Evolutionary conservation across 257 asterid genomes (phyloP), one percentile per base, ranked within the genome.

Genomic region (Paraleonurus japonicus): DNA sequence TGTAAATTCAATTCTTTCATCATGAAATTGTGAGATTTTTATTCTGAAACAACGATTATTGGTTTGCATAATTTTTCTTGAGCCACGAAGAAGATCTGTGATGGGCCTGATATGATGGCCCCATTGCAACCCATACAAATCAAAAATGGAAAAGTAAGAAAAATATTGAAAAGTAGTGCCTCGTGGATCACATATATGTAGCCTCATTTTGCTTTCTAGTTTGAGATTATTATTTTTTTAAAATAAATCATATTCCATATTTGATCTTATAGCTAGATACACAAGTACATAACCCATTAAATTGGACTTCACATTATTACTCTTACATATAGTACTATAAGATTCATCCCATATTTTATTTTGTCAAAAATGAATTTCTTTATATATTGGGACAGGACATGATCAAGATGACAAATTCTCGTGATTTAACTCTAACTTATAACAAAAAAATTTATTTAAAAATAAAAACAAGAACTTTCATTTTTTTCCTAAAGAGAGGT

Each of bases 21-120:
- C 5, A 20, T 37, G 68, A 47, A 12, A 43, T 43, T 43, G 17
- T 13, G 51, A 43, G 17, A 13, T 15, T 43, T 43, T 43, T 13
- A 13, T 43, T 13, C 3, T 3, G 17, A 15, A 43, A 41, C 12
- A 41, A 12, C 5, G 48, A 41, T 12, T 65, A n/a, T 24, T 64
- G 71, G 66, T 70, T 45, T 70, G 58, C 78, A 48, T 50, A 47
- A 64, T 59, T 54, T 76, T 72, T 80, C 84, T 80, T 76, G 84
- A 80, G 84, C 84, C 81, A 64, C 81, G 77, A 65, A 67, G 70
- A 80, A 47, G 59, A 76, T 76, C 78, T 76, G 15, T 43, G 19
- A 43, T 43, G 51, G 51, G 7, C 51, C 51, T 63, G 41, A 67
- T 67, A 79, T 63, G 41, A 67, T 67, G 81, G 68, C 62, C 84